Conservation (phyloP, 176 grass and related monocot genomes). For the Triticum dicoccoides region DNA sequence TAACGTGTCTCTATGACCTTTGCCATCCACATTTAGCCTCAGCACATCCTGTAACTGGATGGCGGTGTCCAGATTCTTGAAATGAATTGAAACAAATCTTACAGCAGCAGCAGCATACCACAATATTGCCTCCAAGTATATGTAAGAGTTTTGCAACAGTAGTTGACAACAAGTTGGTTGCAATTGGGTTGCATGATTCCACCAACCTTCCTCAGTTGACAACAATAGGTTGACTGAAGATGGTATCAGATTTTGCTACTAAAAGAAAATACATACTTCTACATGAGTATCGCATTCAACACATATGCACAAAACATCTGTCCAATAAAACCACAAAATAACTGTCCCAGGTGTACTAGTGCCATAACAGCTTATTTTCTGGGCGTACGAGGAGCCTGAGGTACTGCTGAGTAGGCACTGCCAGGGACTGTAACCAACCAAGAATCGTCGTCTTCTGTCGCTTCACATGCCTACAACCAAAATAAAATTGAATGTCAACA, state of each 20-base stretch:
- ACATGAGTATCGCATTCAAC: neutral
- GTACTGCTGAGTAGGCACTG: slow-evolving; percentile 66
- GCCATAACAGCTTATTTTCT: slow-evolving; percentile 1
- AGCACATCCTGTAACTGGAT: too few relatives aligned
- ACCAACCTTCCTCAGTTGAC: neutral
- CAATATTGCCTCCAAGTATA: too few relatives aligned
- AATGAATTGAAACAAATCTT: too few relatives aligned
- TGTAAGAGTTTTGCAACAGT: too few relatives aligned
- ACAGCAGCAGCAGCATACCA: too few relatives aligned
- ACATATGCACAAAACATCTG: slow-evolving; percentile 7
- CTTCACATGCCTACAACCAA: slow-evolving; percentile 40
- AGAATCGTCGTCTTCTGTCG: slow-evolving; percentile 33
- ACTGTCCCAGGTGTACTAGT: neutral
- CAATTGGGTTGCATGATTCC: too few relatives aligned
- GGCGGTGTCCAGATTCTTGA: too few relatives aligned
- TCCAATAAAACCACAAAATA: neutral
- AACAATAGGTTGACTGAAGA: neutral
- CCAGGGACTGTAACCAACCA: slow-evolving; percentile 69
- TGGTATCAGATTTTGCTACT: neutral
- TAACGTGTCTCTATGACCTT: too few relatives aligned
- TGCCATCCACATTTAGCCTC: too few relatives aligned
- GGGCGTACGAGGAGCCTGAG: neutral
- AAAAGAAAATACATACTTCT: neutral
- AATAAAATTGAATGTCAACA: slow-evolving; percentile 8
- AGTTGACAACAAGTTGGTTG: too few relatives aligned